A percentile compares a stretch with the other conserved stretches of the same genome.
Conservation (phyloP, 495 filamentous ascomycete species). For the Trichoderma asperelloides region DNA sequence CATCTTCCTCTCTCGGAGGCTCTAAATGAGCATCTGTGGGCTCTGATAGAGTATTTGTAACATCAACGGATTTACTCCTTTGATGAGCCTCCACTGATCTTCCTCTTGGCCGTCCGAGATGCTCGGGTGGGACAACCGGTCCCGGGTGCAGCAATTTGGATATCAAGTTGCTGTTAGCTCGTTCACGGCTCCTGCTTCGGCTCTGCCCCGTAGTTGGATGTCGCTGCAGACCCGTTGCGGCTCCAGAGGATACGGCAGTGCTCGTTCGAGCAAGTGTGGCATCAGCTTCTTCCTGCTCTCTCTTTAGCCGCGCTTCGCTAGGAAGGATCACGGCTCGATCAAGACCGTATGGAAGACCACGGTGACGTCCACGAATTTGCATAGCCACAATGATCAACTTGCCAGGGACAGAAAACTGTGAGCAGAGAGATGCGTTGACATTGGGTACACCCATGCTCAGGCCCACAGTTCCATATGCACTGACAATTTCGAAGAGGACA, state of each 20-base stretch:
- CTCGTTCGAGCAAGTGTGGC: slow-evolving; percentile 40
- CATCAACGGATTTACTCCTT: background rate
- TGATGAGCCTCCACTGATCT: background rate
- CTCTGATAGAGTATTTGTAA: background rate
- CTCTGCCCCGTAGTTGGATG: slow-evolving; percentile 12
- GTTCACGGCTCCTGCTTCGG: slow-evolving; percentile 19
- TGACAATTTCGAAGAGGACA: slow-evolving; percentile 83
- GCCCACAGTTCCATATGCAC: slow-evolving; percentile 91
- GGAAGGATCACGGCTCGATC: slow-evolving; percentile 85
- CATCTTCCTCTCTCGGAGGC: background rate
- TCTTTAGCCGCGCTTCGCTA: slow-evolving; percentile 60
- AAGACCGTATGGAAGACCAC: slow-evolving; percentile 83
- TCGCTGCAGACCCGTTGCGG: slow-evolving; percentile 12
- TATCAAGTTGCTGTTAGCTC: slow-evolving; percentile 14
- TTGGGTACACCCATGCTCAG: slow-evolving; percentile 72
- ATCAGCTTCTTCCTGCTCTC: slow-evolving; percentile 51
- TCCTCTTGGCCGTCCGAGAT: background rate
- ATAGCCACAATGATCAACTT: slow-evolving; percentile 91
- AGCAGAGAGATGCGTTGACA: slow-evolving; percentile 68
- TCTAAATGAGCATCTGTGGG: background rate
- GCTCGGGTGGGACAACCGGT: slow-evolving; percentile 14
- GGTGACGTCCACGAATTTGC: slow-evolving; percentile 86
- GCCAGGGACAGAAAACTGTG: slow-evolving; percentile 67
- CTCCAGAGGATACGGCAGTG: slow-evolving; percentile 38
- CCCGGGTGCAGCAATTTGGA: slow-evolving; percentile 21